Conservation (phyloP, 2,329 filamentous ascomycete species). For the Xylariaceae sp. region DNA sequence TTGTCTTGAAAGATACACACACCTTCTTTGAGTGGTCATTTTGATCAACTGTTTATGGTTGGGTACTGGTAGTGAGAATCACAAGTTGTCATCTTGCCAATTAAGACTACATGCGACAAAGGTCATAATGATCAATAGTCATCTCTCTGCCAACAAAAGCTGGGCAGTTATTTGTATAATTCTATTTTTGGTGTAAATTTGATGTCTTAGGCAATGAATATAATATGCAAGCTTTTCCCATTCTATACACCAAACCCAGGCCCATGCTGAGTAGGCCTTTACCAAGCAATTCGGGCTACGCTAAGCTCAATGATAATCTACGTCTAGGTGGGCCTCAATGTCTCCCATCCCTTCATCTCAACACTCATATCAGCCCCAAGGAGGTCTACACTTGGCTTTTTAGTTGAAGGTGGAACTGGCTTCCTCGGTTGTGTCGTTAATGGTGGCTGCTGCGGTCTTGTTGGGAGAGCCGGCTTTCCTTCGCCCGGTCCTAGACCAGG, state of each 20-base stretch:
- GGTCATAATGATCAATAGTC: too few species aligned
- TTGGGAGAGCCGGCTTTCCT: slow-evolving; percentile 39
- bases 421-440: slow-evolving; percentile 34
- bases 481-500: slow-evolving; percentile 38
- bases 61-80: too few species aligned
- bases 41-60: too few species aligned
- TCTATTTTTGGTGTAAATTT: too few species aligned
- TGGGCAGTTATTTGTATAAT: too few species aligned
- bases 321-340: slow-evolving; percentile 54
- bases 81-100: too few species aligned
- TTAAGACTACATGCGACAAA: too few species aligned
- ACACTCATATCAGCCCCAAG: slow-evolving; percentile 51
- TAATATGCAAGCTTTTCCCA: too few species aligned
- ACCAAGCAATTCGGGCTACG: background rate
- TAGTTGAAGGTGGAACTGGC: slow-evolving; percentile 38
- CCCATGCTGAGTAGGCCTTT: background rate
- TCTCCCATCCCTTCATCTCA: slow-evolving; percentile 61
- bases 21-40: too few species aligned
- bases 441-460: slow-evolving; percentile 29
- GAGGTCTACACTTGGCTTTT: slow-evolving; percentile 51
- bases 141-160: too few species aligned
- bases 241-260: background rate
- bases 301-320: background rate
- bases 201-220: too few species aligned
- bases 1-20: too few species aligned